Evolutionary conservation across 2,329 filamentous ascomycete genomes (phyloP).

Genomic region (Colletotrichum kahawae): DNA sequence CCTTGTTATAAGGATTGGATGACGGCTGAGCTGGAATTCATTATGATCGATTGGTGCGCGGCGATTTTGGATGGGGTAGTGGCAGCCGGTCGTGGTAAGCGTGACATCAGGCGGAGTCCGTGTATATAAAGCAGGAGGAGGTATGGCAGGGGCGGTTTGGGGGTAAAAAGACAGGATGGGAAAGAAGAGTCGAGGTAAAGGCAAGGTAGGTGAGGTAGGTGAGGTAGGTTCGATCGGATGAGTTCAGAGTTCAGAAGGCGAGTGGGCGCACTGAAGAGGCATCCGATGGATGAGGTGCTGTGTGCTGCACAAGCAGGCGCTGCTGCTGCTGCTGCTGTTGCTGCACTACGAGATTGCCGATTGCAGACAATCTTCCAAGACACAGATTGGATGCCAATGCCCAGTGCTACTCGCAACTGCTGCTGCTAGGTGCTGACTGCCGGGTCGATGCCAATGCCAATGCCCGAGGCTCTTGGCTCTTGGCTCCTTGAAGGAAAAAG

Average conservation of each 20-base stretch:
- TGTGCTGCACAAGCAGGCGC: background rate
- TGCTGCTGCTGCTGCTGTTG: background rate
- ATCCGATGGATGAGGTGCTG: background rate
- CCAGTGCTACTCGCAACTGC: background rate
- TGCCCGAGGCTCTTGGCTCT: background rate
- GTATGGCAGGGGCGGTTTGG: background rate
- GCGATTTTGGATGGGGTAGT: background rate
- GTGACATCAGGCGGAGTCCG: constrained; percentile 1
- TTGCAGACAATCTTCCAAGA: background rate
- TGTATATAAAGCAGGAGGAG: background rate
- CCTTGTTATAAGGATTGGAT: constrained; percentile 18
- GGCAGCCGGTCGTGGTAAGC: background rate
- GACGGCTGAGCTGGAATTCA: constrained; percentile 18
- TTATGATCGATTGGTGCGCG: constrained; percentile 13
- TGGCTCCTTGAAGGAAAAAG: background rate
- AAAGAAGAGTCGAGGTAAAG: background rate
- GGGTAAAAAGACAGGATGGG: background rate
- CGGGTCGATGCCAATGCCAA: background rate
- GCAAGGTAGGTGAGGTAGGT: background rate
- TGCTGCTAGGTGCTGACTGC: constrained; percentile 2
- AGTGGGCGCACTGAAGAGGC: background rate
- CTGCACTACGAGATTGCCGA: background rate
- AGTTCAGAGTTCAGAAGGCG: background rate
- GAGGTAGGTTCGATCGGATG: background rate
- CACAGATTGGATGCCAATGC: background rate